A percentile compares a stretch with the other conserved stretches of the same genome.
Conservation (phyloP, 768 basidiomycete genomes). For the Collybiopsis confluens region DNA sequence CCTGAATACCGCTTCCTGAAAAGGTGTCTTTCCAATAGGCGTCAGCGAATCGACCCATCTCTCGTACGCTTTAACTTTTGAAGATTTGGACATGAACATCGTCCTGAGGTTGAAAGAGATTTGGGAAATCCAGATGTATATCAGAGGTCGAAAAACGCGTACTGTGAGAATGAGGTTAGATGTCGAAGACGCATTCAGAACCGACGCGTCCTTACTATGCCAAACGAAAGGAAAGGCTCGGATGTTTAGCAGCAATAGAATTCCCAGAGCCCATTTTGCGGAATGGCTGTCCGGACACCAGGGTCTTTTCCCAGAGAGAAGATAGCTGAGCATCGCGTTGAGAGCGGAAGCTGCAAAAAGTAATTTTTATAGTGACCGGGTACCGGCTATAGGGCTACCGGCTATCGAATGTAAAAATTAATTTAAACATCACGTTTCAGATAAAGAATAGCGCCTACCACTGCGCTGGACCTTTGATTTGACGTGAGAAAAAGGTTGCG, state of each 20-base stretch:
- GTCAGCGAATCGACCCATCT: conserved; percentile 45
- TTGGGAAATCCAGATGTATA: conserved; percentile 29
- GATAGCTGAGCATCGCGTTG: background rate
- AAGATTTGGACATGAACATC: conserved; percentile 30
- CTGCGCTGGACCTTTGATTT: no score
- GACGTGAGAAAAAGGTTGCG: no score
- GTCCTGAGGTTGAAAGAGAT: conserved; percentile 28
- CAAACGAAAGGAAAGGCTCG: conserved; percentile 7
- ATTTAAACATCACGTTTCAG: no score
- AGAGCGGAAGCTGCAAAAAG: no score
- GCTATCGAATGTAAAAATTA: no score
- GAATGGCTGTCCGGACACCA: no score
- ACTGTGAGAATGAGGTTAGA: background rate
- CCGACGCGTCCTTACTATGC: background rate
- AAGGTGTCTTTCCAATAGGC: conserved; percentile 56
- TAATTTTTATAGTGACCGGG: no score
- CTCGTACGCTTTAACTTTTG: conserved; percentile 28
- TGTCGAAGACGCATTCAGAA: background rate
- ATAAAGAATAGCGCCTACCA: no score
- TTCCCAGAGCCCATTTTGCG: background rate
- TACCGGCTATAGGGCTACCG: no score
- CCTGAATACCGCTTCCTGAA: conserved; percentile 37
- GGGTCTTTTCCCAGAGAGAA: no score
- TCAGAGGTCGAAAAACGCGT: conserved; percentile 49
- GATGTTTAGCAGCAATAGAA: conserved; percentile 2